A percentile compares a stretch with the other conserved stretches of the same genome.
These are phyloP conservation scores for Dactylonectria estremocensis DNA, from an alignment of 2,329 filamentous ascomycete genomes.

Conservation along the genomic window DNA sequence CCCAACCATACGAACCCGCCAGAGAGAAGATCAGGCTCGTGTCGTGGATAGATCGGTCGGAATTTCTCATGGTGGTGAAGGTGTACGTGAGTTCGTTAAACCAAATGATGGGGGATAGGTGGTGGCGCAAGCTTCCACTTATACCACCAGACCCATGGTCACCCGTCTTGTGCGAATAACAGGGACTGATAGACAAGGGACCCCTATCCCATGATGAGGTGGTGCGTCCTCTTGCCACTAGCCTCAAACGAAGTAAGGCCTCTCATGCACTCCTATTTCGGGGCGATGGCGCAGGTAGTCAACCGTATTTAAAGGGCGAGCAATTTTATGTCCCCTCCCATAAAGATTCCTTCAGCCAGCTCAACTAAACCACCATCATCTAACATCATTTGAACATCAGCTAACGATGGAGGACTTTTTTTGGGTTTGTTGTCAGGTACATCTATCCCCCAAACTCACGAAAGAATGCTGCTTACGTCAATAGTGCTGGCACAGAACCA, in stretches of 20 bases:
- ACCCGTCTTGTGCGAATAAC: background rate
- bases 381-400: conserved; percentile 1
- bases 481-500: conserved; percentile 5
- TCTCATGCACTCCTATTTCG: conserved; percentile 1
- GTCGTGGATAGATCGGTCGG: background rate
- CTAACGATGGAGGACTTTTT: background rate
- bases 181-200: conserved; percentile 2
- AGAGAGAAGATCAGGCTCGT: too few relatives aligned
- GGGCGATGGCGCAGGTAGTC: background rate
- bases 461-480: background rate
- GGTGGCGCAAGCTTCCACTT: conserved; percentile 2
- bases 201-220: background rate
- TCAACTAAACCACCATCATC: background rate
- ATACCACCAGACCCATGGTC: conserved; percentile 1
- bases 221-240: conserved; percentile 3
- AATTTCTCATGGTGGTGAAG: conserved; percentile 1
- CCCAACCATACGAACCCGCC: too few relatives aligned
- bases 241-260: background rate
- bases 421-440: background rate
- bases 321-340: conserved; percentile 1
- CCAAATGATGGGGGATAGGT: background rate
- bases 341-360: background rate
- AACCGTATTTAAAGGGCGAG: conserved; percentile 2
- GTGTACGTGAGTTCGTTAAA: conserved; percentile 1
- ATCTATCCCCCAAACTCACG: background rate